Evolutionary conservation across 2,329 filamentous ascomycete species (phyloP), one percentile per base, ranked within the genome.

Genomic region (Ophiostoma montium): DNA sequence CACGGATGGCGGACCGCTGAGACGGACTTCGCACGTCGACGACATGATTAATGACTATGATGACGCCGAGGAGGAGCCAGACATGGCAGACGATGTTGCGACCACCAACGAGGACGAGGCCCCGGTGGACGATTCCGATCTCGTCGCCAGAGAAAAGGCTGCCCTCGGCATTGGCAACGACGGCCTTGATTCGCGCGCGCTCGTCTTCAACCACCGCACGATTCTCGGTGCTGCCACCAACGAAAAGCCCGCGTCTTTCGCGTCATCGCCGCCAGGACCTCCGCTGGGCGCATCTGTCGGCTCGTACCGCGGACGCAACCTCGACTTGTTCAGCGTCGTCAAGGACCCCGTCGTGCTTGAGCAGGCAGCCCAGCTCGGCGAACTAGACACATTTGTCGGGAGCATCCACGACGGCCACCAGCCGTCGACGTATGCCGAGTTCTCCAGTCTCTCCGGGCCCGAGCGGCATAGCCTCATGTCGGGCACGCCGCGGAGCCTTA

Each of bases 351-450:
- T 60, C 30, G 50, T 69, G 35, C 64, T 67, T 46, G 61, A 67
- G 13, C 56, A 62, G 55, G 66, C 67, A 3, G 63, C 63, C 6
- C 55, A 59, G 43, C 56, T 68, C 48, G 66, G 66, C 41, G 57
- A 60, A 19, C 55, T 69, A 18, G 59, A 61, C 36, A 62, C 61
- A 8, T 68, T 68, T 52, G 65, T 70, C 2, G 68, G 68, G 9
- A 68, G 67, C 52, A 56, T 70, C 5, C 57, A 65, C 47, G 63
- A 59, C 30, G 39, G 35, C 11, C 31, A 35, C 21, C 35, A 23
- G 23, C 48, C 39, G 27, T 57, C 52, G 60, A 60, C 53, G 49
- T 59, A 36, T 59, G 58, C 23, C 15, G 59, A 54, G 36, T 46
- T 61, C 44, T 54, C 51, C 32, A 56, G 49, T n/a, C 45, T 50